phyloP scores from a whole-genome alignment of 2,329 filamentous ascomycete genomes.

The Pyrenochaeta sp. region DNA sequence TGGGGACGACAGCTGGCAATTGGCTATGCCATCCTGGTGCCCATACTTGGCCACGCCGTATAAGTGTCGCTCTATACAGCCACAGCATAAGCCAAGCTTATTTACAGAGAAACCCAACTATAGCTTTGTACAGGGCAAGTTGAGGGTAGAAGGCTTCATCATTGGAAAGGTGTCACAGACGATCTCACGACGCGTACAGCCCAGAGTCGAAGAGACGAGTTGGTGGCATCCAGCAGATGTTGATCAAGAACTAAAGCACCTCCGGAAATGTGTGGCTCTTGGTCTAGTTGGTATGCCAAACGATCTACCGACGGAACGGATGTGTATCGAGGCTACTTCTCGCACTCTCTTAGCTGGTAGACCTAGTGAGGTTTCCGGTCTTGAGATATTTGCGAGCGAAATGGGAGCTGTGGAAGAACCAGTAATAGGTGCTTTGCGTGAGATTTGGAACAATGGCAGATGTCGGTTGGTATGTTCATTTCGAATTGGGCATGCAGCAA shows the following conservation, averaged over 20 bases:
- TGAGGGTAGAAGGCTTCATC: background rate
- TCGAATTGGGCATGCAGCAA: background rate
- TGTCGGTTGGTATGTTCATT: constrained; percentile 2
- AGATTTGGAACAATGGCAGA: background rate
- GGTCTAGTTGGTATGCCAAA: background rate
- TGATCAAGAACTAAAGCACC: constrained; percentile 2
- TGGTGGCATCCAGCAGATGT: background rate
- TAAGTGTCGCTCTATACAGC: background rate
- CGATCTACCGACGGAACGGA: background rate
- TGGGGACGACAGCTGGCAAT: background rate
- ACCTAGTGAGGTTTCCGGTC: background rate
- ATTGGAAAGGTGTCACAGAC: background rate
- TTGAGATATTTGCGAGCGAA: too few species aligned
- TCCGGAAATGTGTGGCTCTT: background rate
- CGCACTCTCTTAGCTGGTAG: constrained; percentile 2
- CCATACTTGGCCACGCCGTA: constrained; percentile 2
- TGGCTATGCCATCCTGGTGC: constrained; percentile 2
- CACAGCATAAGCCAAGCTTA: background rate
- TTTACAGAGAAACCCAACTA: background rate
- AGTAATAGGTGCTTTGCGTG: background rate
- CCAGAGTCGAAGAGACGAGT: background rate
- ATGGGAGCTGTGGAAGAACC: background rate
- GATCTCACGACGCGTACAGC: background rate
- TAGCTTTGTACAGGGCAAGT: background rate
- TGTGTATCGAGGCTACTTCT: background rate